These are phyloP conservation scores for Pleurotus giganteus DNA, from an alignment of 768 basidiomycete genomes.

Conservation along the genomic window DNA sequence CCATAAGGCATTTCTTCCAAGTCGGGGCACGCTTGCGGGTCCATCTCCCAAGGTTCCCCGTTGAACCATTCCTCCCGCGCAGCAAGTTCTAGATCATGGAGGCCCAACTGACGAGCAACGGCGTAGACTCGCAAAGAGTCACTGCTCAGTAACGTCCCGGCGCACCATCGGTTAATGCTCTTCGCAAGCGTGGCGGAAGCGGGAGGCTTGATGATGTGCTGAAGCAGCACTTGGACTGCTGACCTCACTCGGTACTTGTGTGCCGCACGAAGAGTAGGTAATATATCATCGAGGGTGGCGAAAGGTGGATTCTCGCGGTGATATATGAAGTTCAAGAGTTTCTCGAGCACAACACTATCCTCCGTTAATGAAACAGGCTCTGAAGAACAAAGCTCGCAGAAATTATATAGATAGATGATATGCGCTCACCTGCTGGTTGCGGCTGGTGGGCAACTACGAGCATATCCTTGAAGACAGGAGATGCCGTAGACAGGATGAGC, in stretches of 20 bases:
- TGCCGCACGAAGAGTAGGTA: not conserved
- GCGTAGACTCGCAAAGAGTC: not conserved
- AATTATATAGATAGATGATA: not conserved
- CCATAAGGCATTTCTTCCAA: not conserved
- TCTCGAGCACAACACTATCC: not conserved
- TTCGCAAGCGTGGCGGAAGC: too few relatives aligned
- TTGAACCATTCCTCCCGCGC: not conserved
- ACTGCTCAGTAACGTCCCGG: not conserved
- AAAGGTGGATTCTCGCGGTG: not conserved
- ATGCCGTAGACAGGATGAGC: not conserved
- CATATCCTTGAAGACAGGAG: not conserved
- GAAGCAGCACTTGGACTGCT: not conserved
- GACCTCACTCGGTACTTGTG: not conserved
- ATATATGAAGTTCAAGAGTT: not conserved
- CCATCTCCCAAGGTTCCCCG: not conserved
- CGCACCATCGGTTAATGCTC: too few relatives aligned
- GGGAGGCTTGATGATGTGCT: not conserved
- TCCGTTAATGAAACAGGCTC: not conserved
- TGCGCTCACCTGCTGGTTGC: not conserved
- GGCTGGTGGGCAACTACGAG: not conserved
- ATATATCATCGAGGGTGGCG: not conserved
- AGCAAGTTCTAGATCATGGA: not conserved
- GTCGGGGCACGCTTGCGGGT: not conserved
- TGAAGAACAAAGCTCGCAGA: not conserved
- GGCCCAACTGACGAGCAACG: not conserved